Base-by-base conservation (phyloP, 768 basidiomycete species). In the Asterophora parasitica region DNA sequence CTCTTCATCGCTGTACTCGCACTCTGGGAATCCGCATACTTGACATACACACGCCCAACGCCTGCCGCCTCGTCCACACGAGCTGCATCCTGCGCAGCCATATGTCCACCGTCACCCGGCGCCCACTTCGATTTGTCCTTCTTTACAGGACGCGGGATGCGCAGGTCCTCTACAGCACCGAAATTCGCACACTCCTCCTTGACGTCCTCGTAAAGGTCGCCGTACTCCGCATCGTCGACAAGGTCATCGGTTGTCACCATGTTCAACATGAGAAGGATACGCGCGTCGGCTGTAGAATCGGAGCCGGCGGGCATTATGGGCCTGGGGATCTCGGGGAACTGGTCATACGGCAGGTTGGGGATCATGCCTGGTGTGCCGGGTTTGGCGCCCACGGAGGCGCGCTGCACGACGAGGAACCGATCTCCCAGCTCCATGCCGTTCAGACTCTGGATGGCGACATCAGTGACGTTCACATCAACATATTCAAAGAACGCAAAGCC, bases 401-500 rank as follows among this genome's bases (percentile, higher is more conserved):
- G 85, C 62, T 99, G 96, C 28, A 99, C 95, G 49, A 97, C 92
- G 37, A 99, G 79, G 62, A 82, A 90, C 7, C 92, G 84, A 66
- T 98, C 96, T 40, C 95, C 96, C 11, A 98, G 81, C 61, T 96
- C 89, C 92, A 99, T 98, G 52, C 92, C 92, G 67, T 95, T 93
- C 48, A 99, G 78, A 58, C 92, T 90, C 65, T 91, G 88, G 59
- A 95, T 96, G 40, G 96, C 96, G 57, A 96, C 82, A 56, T 98
- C 96, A 50, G 96, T 99, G 48, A 93, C 84, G 42, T 65, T 67
- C 12, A 81, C 70, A 62, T 99, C 96, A 52, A 89, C 85, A 66
- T 98, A 99, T 76, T 99, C 96, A 71, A 93, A 95, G 76, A 99
- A 98, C 3, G 96, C 96, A 67, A 96, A 99, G 58, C 96, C 96